Evolutionary conservation across 176 grass and related monocot genomes (phyloP).

Genomic region (Bothriochloa decipiens): DNA sequence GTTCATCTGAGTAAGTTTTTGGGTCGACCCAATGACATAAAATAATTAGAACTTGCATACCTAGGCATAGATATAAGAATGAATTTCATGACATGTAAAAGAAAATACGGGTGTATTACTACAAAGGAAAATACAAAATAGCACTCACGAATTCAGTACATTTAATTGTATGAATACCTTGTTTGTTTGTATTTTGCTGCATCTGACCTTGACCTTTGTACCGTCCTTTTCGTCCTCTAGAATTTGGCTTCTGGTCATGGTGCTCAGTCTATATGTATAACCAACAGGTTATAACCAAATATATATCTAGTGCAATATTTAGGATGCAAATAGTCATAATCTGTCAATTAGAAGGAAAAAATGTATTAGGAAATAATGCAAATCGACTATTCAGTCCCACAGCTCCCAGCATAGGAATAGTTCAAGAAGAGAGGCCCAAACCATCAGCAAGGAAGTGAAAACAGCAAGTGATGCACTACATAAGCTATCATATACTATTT

Average conservation of each 20-base stretch:
- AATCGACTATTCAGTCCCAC: not conserved
- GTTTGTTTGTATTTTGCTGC: constrained; percentile 56
- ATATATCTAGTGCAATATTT: not conserved
- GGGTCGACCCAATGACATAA: not conserved
- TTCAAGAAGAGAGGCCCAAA: not conserved
- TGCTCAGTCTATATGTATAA: constrained; percentile 48
- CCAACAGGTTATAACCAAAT: constrained; percentile 22
- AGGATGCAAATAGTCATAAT: not conserved
- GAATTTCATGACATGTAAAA: constrained; percentile 2
- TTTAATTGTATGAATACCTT: constrained; percentile 46
- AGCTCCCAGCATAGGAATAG: not conserved
- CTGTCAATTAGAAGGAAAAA: not conserved
- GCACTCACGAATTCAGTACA: not conserved
- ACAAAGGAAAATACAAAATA: not conserved
- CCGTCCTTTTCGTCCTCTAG: constrained; percentile 51
- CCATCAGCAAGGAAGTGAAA: too few species aligned
- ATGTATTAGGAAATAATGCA: not conserved
- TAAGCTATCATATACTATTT: not conserved
- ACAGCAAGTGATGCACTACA: not conserved
- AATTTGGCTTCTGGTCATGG: constrained; percentile 43
- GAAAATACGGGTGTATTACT: not conserved
- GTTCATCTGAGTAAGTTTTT: not conserved
- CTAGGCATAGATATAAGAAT: not conserved
- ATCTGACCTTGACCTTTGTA: constrained; percentile 44
- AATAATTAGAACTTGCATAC: not conserved